Conservation (phyloP, 352 stramenopile species). For the Elongisporangium undulatum region DNA sequence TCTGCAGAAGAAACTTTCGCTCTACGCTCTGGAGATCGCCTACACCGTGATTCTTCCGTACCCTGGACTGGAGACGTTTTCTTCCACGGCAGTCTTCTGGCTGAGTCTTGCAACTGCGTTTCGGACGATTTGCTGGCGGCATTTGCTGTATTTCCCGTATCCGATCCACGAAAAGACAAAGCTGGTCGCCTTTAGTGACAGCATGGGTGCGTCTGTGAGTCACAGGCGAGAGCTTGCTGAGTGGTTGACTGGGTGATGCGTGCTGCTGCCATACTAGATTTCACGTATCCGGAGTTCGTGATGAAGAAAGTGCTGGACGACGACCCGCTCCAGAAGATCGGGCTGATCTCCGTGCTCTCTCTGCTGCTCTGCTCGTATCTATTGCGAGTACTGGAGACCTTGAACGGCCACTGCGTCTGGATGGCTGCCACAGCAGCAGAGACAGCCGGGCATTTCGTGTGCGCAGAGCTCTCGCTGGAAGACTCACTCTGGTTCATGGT, state of each 20-base stretch:
- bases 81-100: constrained; percentile 26
- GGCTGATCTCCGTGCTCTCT: constrained; percentile 9
- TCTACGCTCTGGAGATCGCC: constrained; percentile 28
- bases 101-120: constrained; percentile 36
- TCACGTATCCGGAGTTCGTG: constrained; percentile 62
- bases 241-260: no score
- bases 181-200: constrained; percentile 51
- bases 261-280: no score
- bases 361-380: constrained; percentile 24
- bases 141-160: constrained; percentile 63
- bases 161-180: constrained; percentile 63
- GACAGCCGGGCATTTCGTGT: constrained; percentile 10
- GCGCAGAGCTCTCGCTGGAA: constrained; percentile 19
- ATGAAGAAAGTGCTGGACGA: constrained; percentile 74
- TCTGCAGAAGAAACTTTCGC: constrained; percentile 4
- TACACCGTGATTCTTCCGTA: constrained; percentile 42
- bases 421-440: not conserved
- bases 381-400: constrained; percentile 40
- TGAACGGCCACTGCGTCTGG: constrained; percentile 34
- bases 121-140: constrained; percentile 42
- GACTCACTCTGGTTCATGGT: constrained; percentile 44
- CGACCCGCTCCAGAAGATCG: constrained; percentile 36
- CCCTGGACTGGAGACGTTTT: constrained; percentile 51
- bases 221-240: no score
- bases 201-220: constrained; percentile 30